Conservation (phyloP, 2,329 filamentous ascomycete species). For the Colletotrichum sp. region DNA sequence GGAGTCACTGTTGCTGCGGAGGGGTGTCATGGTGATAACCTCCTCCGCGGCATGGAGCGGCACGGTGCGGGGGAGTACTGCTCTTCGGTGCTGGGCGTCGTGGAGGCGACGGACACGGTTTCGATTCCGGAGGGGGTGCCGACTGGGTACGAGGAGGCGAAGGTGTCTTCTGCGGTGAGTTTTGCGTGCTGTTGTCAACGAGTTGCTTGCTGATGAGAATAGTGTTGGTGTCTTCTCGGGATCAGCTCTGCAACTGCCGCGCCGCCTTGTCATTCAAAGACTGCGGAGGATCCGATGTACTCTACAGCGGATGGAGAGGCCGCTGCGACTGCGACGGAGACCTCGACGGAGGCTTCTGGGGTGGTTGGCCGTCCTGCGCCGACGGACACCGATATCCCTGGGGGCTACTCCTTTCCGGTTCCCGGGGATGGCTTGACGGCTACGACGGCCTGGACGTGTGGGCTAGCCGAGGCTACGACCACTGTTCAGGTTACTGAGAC, state of each 20-base stretch:
- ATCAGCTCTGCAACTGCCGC: not conserved
- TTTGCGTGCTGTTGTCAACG: not conserved
- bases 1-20: not conserved
- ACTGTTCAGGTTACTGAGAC: conserved; percentile 8
- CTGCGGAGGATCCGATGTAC: too few relatives aligned
- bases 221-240: conserved; percentile 17
- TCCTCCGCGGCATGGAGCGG: conserved; percentile 16
- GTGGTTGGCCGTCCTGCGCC: not conserved
- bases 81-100: not conserved
- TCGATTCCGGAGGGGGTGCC: not conserved
- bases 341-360: not conserved
- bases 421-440: not conserved
- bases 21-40: conserved; percentile 17
- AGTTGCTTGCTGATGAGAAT: not conserved
- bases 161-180: conserved; percentile 13
- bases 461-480: not conserved
- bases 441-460: not conserved
- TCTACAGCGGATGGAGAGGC: not conserved
- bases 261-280: not conserved
- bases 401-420: conserved; percentile 7
- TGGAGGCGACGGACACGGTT: not conserved
- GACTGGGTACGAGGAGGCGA: not conserved
- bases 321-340: not conserved
- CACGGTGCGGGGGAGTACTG: conserved; percentile 15
- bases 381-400: not conserved